Conservation (phyloP, 2,329 filamentous ascomycete genomes). For the Pseudopithomyces maydicus region DNA sequence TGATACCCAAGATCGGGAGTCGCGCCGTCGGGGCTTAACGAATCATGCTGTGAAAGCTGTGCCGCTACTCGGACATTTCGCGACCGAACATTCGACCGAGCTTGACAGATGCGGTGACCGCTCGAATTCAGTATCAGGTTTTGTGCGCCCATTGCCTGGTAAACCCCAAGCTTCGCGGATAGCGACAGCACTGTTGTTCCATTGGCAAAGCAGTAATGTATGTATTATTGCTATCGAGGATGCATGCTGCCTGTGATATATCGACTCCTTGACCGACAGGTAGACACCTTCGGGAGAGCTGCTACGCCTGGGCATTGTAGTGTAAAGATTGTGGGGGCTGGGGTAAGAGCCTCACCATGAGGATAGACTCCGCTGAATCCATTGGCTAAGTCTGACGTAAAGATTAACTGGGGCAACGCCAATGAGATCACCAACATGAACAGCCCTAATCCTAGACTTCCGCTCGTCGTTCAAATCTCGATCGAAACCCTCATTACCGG, state of each 20-base stretch:
- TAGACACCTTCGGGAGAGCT: not conserved
- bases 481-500: too few relatives aligned
- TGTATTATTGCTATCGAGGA: conserved; percentile 1
- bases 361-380: too few relatives aligned
- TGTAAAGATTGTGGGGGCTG: too few relatives aligned
- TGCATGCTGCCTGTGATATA: conserved; percentile 3
- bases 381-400: too few relatives aligned
- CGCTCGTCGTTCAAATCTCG: too few relatives aligned
- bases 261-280: conserved; percentile 8
- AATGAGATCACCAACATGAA: too few relatives aligned
- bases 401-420: too few relatives aligned
- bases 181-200: conserved; percentile 1
- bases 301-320: too few relatives aligned
- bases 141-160: conserved; percentile 2
- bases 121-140: not conserved
- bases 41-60: conserved; percentile 13
- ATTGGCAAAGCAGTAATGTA: conserved; percentile 10
- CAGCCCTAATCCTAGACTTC: too few relatives aligned
- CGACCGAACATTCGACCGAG: not conserved
- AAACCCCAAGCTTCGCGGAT: conserved; percentile 2
- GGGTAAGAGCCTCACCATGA: too few relatives aligned
- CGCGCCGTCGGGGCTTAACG: not conserved
- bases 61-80: conserved; percentile 9
- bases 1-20: conserved; percentile 14
- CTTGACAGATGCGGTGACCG: conserved; percentile 1